Evolutionary conservation across 2,329 filamentous ascomycete species (phyloP).

Genomic region (Ceratocystis variospora): DNA sequence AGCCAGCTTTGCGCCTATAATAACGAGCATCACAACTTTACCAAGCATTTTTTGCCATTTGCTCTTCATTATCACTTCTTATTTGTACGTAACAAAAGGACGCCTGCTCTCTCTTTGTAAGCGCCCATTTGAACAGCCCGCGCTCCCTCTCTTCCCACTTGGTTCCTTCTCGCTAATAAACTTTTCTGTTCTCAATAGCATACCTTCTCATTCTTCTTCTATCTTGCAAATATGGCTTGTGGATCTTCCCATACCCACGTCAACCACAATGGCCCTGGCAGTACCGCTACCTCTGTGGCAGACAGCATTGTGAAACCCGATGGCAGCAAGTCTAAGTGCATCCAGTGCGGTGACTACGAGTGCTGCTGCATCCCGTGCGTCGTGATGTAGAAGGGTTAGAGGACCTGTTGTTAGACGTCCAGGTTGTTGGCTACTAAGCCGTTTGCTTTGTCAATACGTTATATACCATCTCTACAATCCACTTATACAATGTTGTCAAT

Average conservation of each 20-base stretch:
- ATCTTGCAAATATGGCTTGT: slow-evolving; percentile 12
- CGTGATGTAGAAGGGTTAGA: slow-evolving; percentile 30
- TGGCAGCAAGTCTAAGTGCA: slow-evolving; percentile 34
- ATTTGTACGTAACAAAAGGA: no score
- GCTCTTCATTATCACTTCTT: no score
- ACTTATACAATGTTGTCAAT: background rate
- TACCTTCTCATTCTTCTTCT: background rate
- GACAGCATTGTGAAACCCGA: slow-evolving; percentile 38
- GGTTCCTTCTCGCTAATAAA: background rate
- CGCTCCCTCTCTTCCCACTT: no score
- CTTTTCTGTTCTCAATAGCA: background rate
- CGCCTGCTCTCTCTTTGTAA: no score
- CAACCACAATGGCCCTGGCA: slow-evolving; percentile 33
- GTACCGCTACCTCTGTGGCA: slow-evolving; percentile 35
- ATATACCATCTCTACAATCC: background rate
- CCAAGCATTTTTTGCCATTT: no score
- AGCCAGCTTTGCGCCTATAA: no score
- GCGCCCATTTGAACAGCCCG: no score
- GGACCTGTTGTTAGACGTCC: background rate
- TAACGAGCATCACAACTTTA: no score
- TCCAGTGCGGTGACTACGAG: slow-evolving; percentile 37
- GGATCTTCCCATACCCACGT: slow-evolving; percentile 1
- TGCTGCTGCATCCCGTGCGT: slow-evolving; percentile 44
- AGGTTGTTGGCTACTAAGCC: background rate
- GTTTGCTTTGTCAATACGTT: background rate